phyloP scores from a whole-genome alignment of 768 basidiomycete species.

The Boletus bicolor region DNA sequence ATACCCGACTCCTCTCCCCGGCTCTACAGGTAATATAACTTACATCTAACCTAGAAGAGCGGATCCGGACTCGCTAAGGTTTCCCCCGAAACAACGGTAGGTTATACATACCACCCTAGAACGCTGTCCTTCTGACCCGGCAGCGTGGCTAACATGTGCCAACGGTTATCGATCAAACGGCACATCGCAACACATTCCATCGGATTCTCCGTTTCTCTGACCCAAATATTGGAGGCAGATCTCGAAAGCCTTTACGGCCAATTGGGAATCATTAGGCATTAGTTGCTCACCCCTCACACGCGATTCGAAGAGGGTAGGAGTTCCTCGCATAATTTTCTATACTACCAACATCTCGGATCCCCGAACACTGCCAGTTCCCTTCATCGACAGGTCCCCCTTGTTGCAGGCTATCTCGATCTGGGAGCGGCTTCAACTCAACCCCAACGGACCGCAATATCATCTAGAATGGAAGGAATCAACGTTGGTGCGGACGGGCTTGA shows the following conservation, averaged over 20 bases:
- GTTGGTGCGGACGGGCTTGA: slow-evolving; percentile 4
- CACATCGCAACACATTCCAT: neutral
- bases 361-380: slow-evolving; percentile 2
- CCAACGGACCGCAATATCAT: slow-evolving; percentile 14
- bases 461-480: slow-evolving; percentile 20
- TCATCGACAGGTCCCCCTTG: neutral
- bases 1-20: neutral
- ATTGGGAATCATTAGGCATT: neutral
- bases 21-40: neutral
- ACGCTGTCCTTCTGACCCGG: slow-evolving; percentile 2
- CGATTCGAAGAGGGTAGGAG: neutral
- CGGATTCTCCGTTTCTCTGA: neutral
- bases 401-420: slow-evolving; percentile 9
- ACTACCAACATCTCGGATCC: neutral
- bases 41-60: neutral
- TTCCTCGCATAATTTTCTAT: neutral
- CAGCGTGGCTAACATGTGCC: slow-evolving; percentile 18
- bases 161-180: slow-evolving; percentile 2
- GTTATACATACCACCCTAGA: neutral
- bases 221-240: neutral
- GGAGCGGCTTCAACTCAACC: slow-evolving; percentile 1
- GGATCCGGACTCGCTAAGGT: slow-evolving; percentile 1
- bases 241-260: neutral
- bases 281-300: neutral
- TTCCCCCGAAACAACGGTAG: neutral